Evolutionary conservation across 768 basidiomycete genomes (phyloP).

Genomic region (Myochromella boudieri): DNA sequence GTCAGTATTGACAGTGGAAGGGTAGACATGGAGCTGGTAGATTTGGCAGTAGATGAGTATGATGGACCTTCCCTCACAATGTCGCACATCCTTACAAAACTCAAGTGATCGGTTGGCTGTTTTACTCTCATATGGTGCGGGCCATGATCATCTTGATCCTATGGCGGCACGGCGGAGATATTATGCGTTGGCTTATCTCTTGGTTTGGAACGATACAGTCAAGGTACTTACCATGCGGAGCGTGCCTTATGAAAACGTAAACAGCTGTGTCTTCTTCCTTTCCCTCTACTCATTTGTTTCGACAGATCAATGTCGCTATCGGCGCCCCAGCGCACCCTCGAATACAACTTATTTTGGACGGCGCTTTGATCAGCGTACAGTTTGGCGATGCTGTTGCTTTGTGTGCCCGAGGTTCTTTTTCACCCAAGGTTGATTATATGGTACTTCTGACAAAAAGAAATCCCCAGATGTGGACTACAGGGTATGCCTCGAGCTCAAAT

Average conservation of each 20-base stretch:
- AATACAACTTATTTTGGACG: conserved; percentile 60
- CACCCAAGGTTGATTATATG: too few species aligned
- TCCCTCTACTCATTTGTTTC: not conserved
- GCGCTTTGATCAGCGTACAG: conserved; percentile 58
- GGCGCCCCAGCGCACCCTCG: conserved; percentile 73
- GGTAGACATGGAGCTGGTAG: conserved; percentile 73
- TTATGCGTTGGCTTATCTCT: conserved; percentile 60
- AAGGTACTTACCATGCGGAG: conserved; percentile 47
- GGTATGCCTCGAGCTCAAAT: conserved; percentile 73
- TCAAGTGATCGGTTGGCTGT: conserved; percentile 53
- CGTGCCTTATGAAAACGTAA: conserved; percentile 78
- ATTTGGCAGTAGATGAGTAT: conserved; percentile 62
- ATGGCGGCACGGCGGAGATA: conserved; percentile 56
- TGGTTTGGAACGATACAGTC: conserved; percentile 40
- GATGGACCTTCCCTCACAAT: conserved; percentile 14
- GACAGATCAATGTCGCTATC: conserved; percentile 62
- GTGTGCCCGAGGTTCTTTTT: conserved; percentile 58
- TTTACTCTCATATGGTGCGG: conserved; percentile 66
- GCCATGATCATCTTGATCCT: conserved; percentile 45
- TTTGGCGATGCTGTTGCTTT: conserved; percentile 79
- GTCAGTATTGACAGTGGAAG: conserved; percentile 41
- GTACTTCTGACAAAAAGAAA: too few species aligned
- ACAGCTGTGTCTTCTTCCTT: conserved; percentile 20
- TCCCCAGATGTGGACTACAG: conserved; percentile 63
- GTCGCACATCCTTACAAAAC: conserved; percentile 3